Conservation (phyloP, 108 stramenopile species). For the Nitzschia palea region DNA sequence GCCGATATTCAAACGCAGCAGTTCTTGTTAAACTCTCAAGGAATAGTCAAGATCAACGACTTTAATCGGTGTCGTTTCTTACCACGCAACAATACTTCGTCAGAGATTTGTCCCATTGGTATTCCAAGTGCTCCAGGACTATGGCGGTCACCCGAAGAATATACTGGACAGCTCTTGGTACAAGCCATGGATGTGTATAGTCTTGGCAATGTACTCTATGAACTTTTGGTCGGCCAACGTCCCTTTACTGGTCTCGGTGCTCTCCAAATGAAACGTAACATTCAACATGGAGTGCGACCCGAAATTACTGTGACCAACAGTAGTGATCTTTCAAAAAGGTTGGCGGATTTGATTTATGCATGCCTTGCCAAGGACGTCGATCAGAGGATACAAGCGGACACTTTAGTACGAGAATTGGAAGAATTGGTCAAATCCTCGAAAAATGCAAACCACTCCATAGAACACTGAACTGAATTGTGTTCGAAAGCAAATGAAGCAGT, state of each 20-base stretch:
- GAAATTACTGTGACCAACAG: background rate
- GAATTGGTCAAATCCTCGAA: too few relatives aligned
- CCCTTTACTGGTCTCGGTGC: slow-evolving; percentile 40
- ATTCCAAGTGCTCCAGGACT: slow-evolving; percentile 80
- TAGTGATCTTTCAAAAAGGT: background rate
- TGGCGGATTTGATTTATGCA: slow-evolving; percentile 2
- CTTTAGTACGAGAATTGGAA: slow-evolving; percentile 8
- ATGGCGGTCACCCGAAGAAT: slow-evolving; percentile 76
- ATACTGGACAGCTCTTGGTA: slow-evolving; percentile 11
- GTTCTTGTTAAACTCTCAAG: slow-evolving; percentile 56
- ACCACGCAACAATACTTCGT: slow-evolving; percentile 26
- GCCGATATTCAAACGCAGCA: slow-evolving; percentile 79
- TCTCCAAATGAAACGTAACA: background rate
- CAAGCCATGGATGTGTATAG: slow-evolving; percentile 65
- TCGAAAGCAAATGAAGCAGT: too few relatives aligned
- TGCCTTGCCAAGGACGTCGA: background rate
- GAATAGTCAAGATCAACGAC: slow-evolving; percentile 72
- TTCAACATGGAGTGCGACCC: slow-evolving; percentile 5
- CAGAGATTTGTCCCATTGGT: slow-evolving; percentile 48
- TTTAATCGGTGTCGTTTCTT: slow-evolving; percentile 89
- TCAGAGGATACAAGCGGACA: background rate
- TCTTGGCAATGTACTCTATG: slow-evolving; percentile 67
- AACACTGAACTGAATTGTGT: too few relatives aligned
- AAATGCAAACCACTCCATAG: too few relatives aligned
- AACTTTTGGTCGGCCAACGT: slow-evolving; percentile 47